A percentile compares a stretch with the other conserved stretches of the same genome.
Evolutionary conservation across 257 asterid genomes (phyloP).

Genomic region (Ilex aquifolium): DNA sequence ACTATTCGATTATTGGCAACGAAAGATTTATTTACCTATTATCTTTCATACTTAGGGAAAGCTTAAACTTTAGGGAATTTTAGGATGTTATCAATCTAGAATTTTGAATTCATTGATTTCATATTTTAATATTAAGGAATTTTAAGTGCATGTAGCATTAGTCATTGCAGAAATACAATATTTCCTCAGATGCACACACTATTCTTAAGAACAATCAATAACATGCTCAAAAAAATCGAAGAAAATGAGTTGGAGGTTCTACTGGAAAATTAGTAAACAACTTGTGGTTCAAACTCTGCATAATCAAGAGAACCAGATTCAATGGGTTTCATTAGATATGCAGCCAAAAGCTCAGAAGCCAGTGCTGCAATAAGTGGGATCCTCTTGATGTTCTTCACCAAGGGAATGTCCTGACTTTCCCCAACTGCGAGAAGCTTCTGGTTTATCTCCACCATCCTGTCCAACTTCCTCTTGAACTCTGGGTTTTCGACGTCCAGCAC

Average conservation of each 20-base stretch:
- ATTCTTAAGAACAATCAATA: too few species aligned
- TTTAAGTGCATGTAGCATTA: too few species aligned
- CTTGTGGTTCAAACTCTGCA: conserved; percentile 81
- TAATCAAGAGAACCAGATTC: conserved; percentile 94
- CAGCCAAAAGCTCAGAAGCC: conserved; percentile 75
- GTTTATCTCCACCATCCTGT: conserved; percentile 87
- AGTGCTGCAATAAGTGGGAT: conserved; percentile 80
- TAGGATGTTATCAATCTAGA: too few species aligned
- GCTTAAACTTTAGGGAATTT: too few species aligned
- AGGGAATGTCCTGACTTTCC: conserved; percentile 50
- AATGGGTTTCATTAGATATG: conserved; percentile 92
- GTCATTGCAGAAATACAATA: too few species aligned
- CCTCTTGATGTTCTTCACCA: conserved; percentile 89
- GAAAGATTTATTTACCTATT: too few species aligned
- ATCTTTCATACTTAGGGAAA: too few species aligned
- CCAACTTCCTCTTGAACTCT: conserved; percentile 89
- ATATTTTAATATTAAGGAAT: too few species aligned
- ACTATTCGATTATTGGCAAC: too few species aligned
- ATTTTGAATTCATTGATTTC: too few species aligned
- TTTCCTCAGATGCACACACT: too few species aligned
- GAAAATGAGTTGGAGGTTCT: background rate
- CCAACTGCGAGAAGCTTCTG: conserved; percentile 58
- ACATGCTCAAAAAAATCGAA: background rate
- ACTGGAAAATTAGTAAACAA: conserved; percentile 41
- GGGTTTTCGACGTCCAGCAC: conserved; percentile 93